Conservation (phyloP, 805 yeast genomes). For the Kuraishia hungarica region DNA sequence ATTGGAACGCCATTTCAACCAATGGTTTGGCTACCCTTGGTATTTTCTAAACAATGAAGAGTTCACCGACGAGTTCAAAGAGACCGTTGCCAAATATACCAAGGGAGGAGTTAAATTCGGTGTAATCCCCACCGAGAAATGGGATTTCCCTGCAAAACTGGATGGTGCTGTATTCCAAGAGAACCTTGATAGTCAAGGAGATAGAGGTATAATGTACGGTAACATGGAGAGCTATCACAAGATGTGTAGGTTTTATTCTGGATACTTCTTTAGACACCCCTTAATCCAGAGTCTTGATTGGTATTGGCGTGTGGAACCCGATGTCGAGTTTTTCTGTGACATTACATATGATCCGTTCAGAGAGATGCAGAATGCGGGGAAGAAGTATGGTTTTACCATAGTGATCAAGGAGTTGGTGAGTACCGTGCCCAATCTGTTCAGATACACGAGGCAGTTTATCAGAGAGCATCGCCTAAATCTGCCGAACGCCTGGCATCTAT, state of each 20-base stretch:
- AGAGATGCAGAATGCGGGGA: slow-evolving; percentile 62
- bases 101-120: slow-evolving; percentile 69
- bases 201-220: slow-evolving; percentile 78
- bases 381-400: slow-evolving; percentile 81
- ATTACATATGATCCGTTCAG: slow-evolving; percentile 84
- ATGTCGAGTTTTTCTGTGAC: slow-evolving; percentile 85
- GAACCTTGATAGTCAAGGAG: slow-evolving; percentile 67
- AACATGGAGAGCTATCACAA: slow-evolving; percentile 76
- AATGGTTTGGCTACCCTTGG: slow-evolving; percentile 93
- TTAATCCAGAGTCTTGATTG: slow-evolving; percentile 65
- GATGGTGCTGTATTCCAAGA: slow-evolving; percentile 41
- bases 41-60: slow-evolving; percentile 78
- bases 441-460: slow-evolving; percentile 61
- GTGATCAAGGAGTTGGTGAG: slow-evolving; percentile 69
- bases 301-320: slow-evolving; percentile 97
- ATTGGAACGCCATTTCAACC: slow-evolving; percentile 82
- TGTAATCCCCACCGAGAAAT: slow-evolving; percentile 40
- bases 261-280: slow-evolving; percentile 74
- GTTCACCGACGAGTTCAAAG: slow-evolving; percentile 58
- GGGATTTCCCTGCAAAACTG: slow-evolving; percentile 59
- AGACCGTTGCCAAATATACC: slow-evolving; percentile 41
- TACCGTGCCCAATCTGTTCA: slow-evolving; percentile 76
- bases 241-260: slow-evolving; percentile 93
- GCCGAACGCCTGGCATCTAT: slow-evolving; percentile 64
- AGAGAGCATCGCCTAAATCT: slow-evolving; percentile 36